phyloP scores from a whole-genome alignment of 106 monocot genomes.

The Dendrobium huoshanense region DNA sequence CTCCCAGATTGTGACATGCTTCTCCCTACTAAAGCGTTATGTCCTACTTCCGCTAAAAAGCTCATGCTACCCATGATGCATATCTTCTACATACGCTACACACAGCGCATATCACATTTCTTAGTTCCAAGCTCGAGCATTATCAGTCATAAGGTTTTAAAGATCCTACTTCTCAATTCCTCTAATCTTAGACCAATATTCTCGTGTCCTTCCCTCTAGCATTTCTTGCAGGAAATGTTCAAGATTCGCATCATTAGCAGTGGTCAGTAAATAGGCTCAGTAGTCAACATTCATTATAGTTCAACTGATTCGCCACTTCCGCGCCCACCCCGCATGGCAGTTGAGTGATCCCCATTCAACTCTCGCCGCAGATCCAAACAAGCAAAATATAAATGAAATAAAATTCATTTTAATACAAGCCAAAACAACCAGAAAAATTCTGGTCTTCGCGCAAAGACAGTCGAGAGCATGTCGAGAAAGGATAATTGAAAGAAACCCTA shows the following conservation, averaged over 20 bases:
- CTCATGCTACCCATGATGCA: not conserved
- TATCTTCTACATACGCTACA: not conserved
- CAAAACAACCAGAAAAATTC: not conserved
- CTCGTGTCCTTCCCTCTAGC: not conserved
- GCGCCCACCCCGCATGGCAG: not conserved
- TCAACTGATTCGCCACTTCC: not conserved
- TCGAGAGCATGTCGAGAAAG: not conserved
- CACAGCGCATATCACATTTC: not conserved
- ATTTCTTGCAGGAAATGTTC: not conserved
- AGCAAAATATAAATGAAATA: not conserved
- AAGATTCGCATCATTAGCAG: not conserved
- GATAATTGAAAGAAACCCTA: not conserved
- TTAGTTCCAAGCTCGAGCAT: not conserved
- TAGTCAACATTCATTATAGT: not conserved
- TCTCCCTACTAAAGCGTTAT: not conserved
- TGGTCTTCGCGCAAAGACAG: not conserved
- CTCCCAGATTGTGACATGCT: not conserved
- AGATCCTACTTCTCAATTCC: not conserved
- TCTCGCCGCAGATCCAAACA: not conserved
- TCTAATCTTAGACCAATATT: not conserved
- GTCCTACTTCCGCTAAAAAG: not conserved
- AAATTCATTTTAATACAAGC: no score
- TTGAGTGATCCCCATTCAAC: not conserved
- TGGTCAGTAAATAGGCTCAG: not conserved
- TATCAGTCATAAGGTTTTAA: not conserved